Evolutionary conservation across 306 rosid species (phyloP).

Genomic region (Trichosanthes truncata): DNA sequence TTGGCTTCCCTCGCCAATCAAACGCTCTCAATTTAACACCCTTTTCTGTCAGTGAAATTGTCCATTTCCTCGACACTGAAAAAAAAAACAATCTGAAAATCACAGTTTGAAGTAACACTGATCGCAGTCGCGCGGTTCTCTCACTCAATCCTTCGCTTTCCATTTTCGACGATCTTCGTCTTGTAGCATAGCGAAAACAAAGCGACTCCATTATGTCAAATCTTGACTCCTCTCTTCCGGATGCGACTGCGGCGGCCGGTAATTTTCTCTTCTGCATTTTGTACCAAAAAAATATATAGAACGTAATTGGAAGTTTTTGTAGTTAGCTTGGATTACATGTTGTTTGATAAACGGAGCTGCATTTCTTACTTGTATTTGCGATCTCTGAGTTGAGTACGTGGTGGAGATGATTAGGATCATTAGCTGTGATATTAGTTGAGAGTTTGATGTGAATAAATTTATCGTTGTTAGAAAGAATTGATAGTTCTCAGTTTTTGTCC

Average conservation of each 20-base stretch:
- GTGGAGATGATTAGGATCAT: neutral
- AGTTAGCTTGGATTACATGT: neutral
- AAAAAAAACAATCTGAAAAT: neutral
- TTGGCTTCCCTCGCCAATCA: neutral
- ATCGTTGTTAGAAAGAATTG: neutral
- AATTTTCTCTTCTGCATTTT: neutral
- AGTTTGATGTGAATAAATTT: neutral
- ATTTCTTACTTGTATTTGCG: neutral
- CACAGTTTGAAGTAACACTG: neutral
- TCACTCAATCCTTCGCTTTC: neutral
- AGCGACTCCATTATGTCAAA: neutral
- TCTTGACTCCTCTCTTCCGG: neutral
- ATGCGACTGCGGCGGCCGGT: neutral
- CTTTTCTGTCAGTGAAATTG: neutral
- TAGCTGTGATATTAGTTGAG: neutral
- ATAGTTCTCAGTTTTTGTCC: neutral
- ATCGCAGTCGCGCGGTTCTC: neutral
- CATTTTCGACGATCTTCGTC: neutral
- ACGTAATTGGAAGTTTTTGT: neutral
- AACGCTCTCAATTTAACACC: neutral
- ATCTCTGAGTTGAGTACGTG: neutral
- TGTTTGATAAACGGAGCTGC: neutral
- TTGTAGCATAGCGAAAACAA: neutral
- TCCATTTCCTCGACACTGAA: neutral
- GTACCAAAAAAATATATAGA: neutral